phyloP scores from a whole-genome alignment of 495 filamentous ascomycete genomes.

The Aspergillus bridgeri region DNA sequence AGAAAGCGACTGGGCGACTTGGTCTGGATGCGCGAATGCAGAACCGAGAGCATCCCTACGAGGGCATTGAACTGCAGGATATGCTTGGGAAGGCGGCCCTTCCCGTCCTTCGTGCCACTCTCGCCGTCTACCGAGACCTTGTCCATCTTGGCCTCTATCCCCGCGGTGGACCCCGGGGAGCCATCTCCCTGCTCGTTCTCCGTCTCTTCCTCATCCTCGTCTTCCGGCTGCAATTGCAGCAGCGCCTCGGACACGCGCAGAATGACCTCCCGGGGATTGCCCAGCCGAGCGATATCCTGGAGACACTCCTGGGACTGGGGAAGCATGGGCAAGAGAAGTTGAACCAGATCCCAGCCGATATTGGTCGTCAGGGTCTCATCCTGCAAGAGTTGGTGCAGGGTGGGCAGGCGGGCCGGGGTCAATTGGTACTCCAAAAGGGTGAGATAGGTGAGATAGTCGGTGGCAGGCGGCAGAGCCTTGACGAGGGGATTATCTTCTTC shows the following conservation, averaged over 20 bases:
- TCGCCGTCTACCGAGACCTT: background rate
- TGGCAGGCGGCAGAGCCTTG: slow-evolving; percentile 60
- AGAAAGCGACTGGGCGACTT: slow-evolving; percentile 91
- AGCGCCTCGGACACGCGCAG: slow-evolving; percentile 79
- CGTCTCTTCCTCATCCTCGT: slow-evolving; percentile 50
- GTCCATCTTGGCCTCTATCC: slow-evolving; percentile 3
- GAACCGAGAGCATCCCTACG: slow-evolving; percentile 73
- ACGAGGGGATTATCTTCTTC: slow-evolving; percentile 41
- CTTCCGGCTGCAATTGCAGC: slow-evolving; percentile 52
- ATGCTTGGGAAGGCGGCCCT: slow-evolving; percentile 26
- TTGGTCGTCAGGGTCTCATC: slow-evolving; percentile 80
- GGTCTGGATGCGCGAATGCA: slow-evolving; percentile 84
- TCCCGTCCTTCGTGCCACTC: slow-evolving; percentile 8
- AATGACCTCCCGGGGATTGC: slow-evolving; percentile 92
- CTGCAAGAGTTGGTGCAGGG: slow-evolving; percentile 74
- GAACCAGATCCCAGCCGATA: slow-evolving; percentile 95
- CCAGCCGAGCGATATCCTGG: slow-evolving; percentile 71
- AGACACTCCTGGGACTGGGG: slow-evolving; percentile 72
- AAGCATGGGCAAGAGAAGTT: slow-evolving; percentile 74
- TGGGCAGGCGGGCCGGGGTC: slow-evolving; percentile 68
- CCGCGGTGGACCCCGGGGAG: background rate
- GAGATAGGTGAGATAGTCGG: slow-evolving; percentile 84
- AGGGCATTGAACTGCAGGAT: slow-evolving; percentile 67
- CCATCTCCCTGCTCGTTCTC: slow-evolving; percentile 14
- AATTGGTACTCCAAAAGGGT: slow-evolving; percentile 85